These are phyloP conservation scores for Colletotrichum sp. DNA, from an alignment of 2,329 filamentous ascomycete species.

Conservation along the genomic window DNA sequence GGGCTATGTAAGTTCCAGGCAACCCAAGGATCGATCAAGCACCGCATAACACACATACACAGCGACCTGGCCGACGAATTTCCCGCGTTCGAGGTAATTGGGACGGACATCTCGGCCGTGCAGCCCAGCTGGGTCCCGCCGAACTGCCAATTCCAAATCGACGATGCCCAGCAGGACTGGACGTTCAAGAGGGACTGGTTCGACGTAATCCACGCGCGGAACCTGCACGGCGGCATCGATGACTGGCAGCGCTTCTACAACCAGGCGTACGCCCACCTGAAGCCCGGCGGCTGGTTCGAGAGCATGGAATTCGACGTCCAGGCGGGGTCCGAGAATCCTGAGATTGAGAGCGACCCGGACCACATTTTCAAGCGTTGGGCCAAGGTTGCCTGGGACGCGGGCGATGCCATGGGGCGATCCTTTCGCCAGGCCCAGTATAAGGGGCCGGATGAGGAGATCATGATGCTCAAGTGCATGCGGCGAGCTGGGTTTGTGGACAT, in stretches of 20 bases:
- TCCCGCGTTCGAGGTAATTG: slow-evolving; percentile 47
- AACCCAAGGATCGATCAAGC: no score
- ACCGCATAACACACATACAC: no score
- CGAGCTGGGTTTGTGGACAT: slow-evolving; percentile 26
- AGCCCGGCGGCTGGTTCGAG: slow-evolving; percentile 40
- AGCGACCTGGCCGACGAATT: slow-evolving; percentile 36
- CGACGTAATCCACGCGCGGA: slow-evolving; percentile 65
- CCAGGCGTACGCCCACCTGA: slow-evolving; percentile 55
- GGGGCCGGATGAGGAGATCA: slow-evolving; percentile 18
- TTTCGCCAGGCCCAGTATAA: slow-evolving; percentile 29
- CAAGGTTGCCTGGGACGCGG: slow-evolving; percentile 21
- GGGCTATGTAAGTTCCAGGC: slow-evolving; percentile 38
- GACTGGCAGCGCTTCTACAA: slow-evolving; percentile 61
- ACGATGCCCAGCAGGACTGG: slow-evolving; percentile 46
- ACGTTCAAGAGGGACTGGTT: slow-evolving; percentile 42
- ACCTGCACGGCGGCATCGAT: slow-evolving; percentile 62
- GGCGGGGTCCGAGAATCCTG: not conserved
- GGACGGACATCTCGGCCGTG: slow-evolving; percentile 61
- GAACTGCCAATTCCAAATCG: slow-evolving; percentile 41
- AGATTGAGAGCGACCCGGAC: not conserved
- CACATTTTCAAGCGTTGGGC: not conserved
- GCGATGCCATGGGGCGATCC: slow-evolving; percentile 32
- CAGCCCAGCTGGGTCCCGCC: slow-evolving; percentile 47
- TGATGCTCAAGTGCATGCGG: not conserved
- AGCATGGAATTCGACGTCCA: slow-evolving; percentile 30